Evolutionary conservation across 257 asterid genomes (phyloP).

Genomic region (Gentiana straminea): DNA sequence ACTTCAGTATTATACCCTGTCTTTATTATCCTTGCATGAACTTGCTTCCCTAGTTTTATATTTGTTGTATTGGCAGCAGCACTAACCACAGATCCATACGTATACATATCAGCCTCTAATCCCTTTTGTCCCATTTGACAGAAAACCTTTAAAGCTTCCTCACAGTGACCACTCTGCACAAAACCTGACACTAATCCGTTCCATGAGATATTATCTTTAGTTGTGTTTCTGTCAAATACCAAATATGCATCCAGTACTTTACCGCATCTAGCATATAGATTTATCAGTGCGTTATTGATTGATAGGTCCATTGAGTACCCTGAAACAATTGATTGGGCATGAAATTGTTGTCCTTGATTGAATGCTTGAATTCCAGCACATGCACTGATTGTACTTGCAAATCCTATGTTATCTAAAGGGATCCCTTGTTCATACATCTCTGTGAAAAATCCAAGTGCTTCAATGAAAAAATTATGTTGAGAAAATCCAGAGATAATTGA

Average conservation of each 20-base stretch:
- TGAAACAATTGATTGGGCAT: constrained; percentile 48
- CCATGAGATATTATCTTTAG: constrained; percentile 60
- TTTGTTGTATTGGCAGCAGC: constrained; percentile 72
- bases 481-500: constrained; percentile 77
- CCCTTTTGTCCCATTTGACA: constrained; percentile 55
- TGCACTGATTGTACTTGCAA: constrained; percentile 75
- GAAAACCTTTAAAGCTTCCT: constrained; percentile 62
- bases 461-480: constrained; percentile 48
- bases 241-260: constrained; percentile 41
- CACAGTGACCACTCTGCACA: constrained; percentile 62
- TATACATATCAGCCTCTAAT: constrained; percentile 54
- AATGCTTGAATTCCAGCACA: constrained; percentile 78
- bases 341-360: constrained; percentile 67
- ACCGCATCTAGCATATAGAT: constrained; percentile 83
- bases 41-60: constrained; percentile 55
- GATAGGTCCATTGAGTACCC: constrained; percentile 66
- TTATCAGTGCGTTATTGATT: constrained; percentile 63
- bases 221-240: constrained; percentile 43
- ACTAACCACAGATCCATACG: constrained; percentile 81
- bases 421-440: constrained; percentile 62
- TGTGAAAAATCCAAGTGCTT: constrained; percentile 50
- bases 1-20: constrained; percentile 43
- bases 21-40: constrained; percentile 52
- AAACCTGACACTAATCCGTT: constrained; percentile 84
- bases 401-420: constrained; percentile 67